Base-by-base conservation (phyloP, 2,329 filamentous ascomycete genomes). In the Scedosporium aurantiacum region DNA sequence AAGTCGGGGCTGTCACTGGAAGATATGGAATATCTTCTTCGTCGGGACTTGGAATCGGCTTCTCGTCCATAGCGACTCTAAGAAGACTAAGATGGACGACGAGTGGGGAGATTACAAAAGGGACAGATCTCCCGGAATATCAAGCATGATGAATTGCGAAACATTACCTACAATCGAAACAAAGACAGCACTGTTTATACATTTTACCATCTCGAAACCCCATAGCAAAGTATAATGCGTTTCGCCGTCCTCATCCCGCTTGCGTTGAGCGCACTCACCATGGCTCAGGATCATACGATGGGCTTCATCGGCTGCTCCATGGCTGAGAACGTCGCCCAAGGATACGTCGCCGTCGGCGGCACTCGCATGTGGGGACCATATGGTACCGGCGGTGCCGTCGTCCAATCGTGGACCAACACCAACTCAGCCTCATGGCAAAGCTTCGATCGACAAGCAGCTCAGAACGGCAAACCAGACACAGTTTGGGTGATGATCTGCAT, bases 401-500 rank as follows among this genome's bases (percentile, higher is more conserved):
- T 60, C 41, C 58, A 60, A 25, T 60, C 58, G 16, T 60, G 58
- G 58, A 60, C 58, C 23, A 50, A 52, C 58, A 16, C 58, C 5
- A 32, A 18, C 43, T 60, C 58, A 5, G 41, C 58, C 6, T 60
- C 58, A n/a, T 60, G 58, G 58, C 41, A 52, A 23, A 16, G 12
- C 25, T 60, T 60, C 25, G 58, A 60, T 21, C 23, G 18, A 10
- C 58, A 60, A 37, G 58, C 58, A 2, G 25, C 41, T 43, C 18
- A 60, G 25, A 32, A 52, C n/a, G 58, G 58, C 58, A 32, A 27
- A 10, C 58, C 58, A 12, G 27, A 21, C 5, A 27, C 58, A 7
- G 58, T 60, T 12, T 60, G 58, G 58, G 69, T 71, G 12, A 66
- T 68, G 64, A 66, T 70, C 59, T 70, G 68, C 65, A 70, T 71